Base-by-base conservation (phyloP, 345 rosid genomes). In the Euphorbia tirucalli region DNA sequence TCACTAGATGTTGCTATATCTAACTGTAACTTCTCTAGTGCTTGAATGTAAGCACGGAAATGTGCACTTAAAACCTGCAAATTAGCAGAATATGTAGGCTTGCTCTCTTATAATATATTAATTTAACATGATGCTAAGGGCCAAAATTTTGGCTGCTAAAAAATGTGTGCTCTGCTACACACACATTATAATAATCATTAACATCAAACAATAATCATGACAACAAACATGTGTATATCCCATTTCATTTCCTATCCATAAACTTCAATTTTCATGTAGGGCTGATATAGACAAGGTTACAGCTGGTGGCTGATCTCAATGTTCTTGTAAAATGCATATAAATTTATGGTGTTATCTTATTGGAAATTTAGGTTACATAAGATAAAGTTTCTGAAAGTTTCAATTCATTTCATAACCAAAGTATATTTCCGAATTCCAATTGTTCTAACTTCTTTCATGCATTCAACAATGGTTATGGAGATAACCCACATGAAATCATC, bases 21-120 rank as follows among this genome's bases (percentile, higher is more conserved):
- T 71, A 95, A 84, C 76, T 95, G 98, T 65, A 95, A 82, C 75
- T 95, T 95, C 83, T 95, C 98, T 77, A 90, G 75, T 21, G 97
- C 99, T 85, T 89, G 97, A 82, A 92, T 95, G 83, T 92, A 95
- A 75, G 98, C 96, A 78, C 94, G 93, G 72, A 95, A 92, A 86
- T 92, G 97, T 61, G 99, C 97, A 86, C 99, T 92, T 73, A 95
- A 80, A 71, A 95, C 99, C 99, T 95, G 92, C 71, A 83, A 79
- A 67, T 70, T 41, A 65, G n/a, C 65, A 69, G 52, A 46, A 46
- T 46, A 15, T 46, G 19, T 1, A 46, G 18, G 52, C 52, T 13
- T 46, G 39, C 11, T 11, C 18, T 46, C 52, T 46, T 46, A 13
- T 16, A 11, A 28, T 48, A 43, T 43, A 25, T 31, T 11, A 32